Evolutionary conservation across 2,329 filamentous ascomycete species (phyloP), one percentile per base, ranked within the genome.

Genomic region (Microsporum canis): DNA sequence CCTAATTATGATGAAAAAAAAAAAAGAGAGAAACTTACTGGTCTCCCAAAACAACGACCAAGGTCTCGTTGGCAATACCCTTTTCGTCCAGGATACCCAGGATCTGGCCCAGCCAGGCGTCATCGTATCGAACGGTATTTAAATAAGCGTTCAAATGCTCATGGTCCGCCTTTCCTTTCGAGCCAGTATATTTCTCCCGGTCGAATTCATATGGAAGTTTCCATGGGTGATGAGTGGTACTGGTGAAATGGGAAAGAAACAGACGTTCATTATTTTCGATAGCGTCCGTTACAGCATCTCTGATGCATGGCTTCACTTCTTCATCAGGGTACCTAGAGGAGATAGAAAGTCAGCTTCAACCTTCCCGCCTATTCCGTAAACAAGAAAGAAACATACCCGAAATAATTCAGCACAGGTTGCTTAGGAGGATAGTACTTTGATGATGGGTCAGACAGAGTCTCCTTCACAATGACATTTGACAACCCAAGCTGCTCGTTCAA

Each of bases 1-100:
- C n/a, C 49, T 53, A 3, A n/a, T 36, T 34, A 61, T 5, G 3
- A 5, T 33, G 49, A 60, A 34, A 60, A 56, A n/a, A 51, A 17
- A 23, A 33, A 31, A 23, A 56, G 2, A 55, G 36, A n/a, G 12
- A 38, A 12, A 62, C 67, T 62, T 66, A 71, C 68, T 75, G 76
- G 64, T 79, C 77, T 17, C 77, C 77, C 4, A 78, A 71, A n/a
- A 79, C 66, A 1, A 79, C 74, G 1, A 79, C 73, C 3, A 79
- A 68, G 4, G 77, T 79, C 63, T 76, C 72, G 60, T 79, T 73
- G 12, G 75, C 71, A 14, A 79, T 74, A 29, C 74, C 76, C 2
- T 71, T 65, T 38, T 78, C 73, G 31, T 79, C 75, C 5, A 79
- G 69, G 60, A 78, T 62, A 56, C 71, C 65, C 64, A 77, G 69